A percentile compares a stretch with the other conserved stretches of the same genome.
These are phyloP conservation scores for Casuarina glauca DNA, from an alignment of 306 rosid species.

Conservation along the genomic window DNA sequence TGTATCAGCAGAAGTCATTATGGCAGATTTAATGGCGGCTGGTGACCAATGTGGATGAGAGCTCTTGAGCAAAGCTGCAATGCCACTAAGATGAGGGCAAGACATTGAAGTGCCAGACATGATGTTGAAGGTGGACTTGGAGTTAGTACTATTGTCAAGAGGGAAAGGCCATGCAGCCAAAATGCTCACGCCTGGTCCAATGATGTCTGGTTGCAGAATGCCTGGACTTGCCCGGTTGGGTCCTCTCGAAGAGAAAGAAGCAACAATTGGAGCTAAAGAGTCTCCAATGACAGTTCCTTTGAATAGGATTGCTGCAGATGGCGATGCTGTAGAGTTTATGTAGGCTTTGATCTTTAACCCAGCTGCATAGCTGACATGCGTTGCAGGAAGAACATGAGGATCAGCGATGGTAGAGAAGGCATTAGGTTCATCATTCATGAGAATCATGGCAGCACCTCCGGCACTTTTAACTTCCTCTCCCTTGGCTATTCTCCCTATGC, in stretches of 20 bases:
- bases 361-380: slow-evolving; percentile 55
- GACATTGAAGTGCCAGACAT: slow-evolving; percentile 80
- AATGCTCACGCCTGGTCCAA: slow-evolving; percentile 64
- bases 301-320: slow-evolving; percentile 59
- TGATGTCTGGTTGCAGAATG: slow-evolving; percentile 73
- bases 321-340: slow-evolving; percentile 55
- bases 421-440: slow-evolving; percentile 44
- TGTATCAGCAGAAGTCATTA: slow-evolving; percentile 63
- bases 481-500: slow-evolving; percentile 48
- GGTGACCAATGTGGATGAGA: slow-evolving; percentile 81
- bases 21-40: slow-evolving; percentile 79
- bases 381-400: slow-evolving; percentile 61
- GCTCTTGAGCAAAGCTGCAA: slow-evolving; percentile 74
- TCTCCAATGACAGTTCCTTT: slow-evolving; percentile 58
- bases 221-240: slow-evolving; percentile 69
- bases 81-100: slow-evolving; percentile 84
- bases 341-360: slow-evolving; percentile 59
- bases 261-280: slow-evolving; percentile 46
- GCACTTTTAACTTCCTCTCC: slow-evolving; percentile 64
- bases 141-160: slow-evolving; percentile 33
- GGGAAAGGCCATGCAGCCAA: slow-evolving; percentile 76
- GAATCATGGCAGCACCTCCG: slow-evolving; percentile 71
- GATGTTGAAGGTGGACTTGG: slow-evolving; percentile 55
- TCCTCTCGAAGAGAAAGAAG: slow-evolving; percentile 78
- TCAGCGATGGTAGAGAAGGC: slow-evolving; percentile 56